Conservation (phyloP, 2,329 filamentous ascomycete species). For the Penicillium sp. region DNA sequence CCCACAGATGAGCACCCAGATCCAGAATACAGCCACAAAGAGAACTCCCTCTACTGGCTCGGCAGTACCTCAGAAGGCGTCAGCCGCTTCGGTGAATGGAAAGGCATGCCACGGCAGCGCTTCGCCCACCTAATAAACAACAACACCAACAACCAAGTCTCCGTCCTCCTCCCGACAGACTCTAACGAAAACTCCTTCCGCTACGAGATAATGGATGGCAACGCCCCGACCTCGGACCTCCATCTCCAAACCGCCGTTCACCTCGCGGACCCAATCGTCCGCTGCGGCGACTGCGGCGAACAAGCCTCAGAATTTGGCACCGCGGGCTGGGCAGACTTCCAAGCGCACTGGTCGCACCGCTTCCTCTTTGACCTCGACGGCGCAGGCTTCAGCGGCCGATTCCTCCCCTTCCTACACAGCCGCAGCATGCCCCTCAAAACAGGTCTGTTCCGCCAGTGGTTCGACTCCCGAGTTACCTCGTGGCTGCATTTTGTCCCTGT, state of each 20-base stretch:
- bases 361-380: conserved; percentile 74
- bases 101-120: conserved; percentile 68
- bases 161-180: conserved; percentile 57
- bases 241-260: conserved; percentile 61
- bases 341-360: conserved; percentile 62
- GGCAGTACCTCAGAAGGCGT: conserved; percentile 63
- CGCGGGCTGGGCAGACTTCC: conserved; percentile 50
- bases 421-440: conserved; percentile 67
- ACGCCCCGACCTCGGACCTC: conserved; percentile 39
- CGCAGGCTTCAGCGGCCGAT: conserved; percentile 63
- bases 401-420: conserved; percentile 66
- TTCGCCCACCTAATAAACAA: conserved; percentile 68
- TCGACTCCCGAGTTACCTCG: conserved; percentile 68
- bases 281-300: conserved; percentile 57
- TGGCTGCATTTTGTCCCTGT: conserved; percentile 82
- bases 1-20: conserved; percentile 55
- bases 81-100: conserved; percentile 58
- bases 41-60: conserved; percentile 70
- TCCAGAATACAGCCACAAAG: conserved; percentile 60
- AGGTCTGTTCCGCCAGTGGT: conserved; percentile 76
- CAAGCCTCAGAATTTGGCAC: conserved; percentile 56
- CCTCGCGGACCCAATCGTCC: conserved; percentile 59
- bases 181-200: conserved; percentile 45
- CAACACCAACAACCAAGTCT: conserved; percentile 51
- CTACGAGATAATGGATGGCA: conserved; percentile 56